Percentiles rank a stretch among this genome's conserved stretches.
Conservation (phyloP, 192 early-diverging fungal species). For the Backusella macrospora region DNA sequence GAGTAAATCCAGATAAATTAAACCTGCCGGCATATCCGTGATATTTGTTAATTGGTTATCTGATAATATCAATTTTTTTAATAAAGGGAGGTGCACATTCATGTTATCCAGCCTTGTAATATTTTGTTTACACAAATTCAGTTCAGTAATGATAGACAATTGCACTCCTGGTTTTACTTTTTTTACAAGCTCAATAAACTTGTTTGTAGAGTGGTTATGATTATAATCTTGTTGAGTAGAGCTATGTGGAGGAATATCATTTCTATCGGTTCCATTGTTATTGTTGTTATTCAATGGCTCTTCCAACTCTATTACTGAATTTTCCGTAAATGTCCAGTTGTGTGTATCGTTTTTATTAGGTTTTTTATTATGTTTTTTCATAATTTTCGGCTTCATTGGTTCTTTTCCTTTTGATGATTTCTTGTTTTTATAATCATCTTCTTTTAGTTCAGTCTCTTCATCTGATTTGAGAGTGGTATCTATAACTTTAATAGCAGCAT, state of each 20-base stretch:
- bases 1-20: neutral
- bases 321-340: neutral
- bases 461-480: neutral
- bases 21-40: neutral
- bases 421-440: neutral
- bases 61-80: constrained; percentile 3
- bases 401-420: neutral
- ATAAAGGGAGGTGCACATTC: neutral
- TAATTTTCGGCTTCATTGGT: neutral
- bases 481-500: neutral
- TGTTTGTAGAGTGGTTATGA: neutral
- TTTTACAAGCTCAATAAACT: neutral
- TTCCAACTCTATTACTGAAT: neutral
- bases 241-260: neutral
- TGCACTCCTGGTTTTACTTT: neutral
- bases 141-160: neutral
- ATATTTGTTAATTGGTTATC: neutral
- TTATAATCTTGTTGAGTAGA: neutral
- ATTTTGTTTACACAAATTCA: neutral
- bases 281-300: neutral
- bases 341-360: neutral
- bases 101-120: neutral
- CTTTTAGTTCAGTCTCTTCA: too few species aligned
- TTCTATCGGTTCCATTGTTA: neutral
- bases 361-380: neutral